These are phyloP conservation scores for Knoxia roxburghii DNA, from an alignment of 257 asterid species.

Conservation along the genomic window DNA sequence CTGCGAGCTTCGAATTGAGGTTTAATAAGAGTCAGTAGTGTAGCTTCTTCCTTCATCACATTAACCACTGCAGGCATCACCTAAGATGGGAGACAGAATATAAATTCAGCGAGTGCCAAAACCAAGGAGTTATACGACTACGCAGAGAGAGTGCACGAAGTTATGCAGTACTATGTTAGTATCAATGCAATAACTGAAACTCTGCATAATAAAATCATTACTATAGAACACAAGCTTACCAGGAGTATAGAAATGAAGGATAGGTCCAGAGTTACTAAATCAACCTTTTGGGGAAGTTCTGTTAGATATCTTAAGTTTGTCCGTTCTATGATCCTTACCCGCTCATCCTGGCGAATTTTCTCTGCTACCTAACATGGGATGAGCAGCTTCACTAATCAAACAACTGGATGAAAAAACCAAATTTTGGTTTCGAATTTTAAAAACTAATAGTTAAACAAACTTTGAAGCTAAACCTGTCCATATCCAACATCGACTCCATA, in stretches of 20 bases:
- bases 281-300: slow-evolving; percentile 87
- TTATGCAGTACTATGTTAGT: background rate
- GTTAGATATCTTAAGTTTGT: slow-evolving; percentile 90
- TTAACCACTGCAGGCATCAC: slow-evolving; percentile 89
- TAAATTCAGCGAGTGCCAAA: background rate
- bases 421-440: too few species aligned
- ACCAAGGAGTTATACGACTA: too few species aligned
- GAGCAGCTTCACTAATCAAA: slow-evolving; percentile 18
- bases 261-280: slow-evolving; percentile 90
- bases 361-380: slow-evolving; percentile 69
- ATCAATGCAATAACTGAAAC: background rate
- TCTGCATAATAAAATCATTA: background rate
- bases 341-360: slow-evolving; percentile 71
- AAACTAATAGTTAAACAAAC: too few species aligned
- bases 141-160: background rate
- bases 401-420: slow-evolving; percentile 8
- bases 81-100: slow-evolving; percentile 26
- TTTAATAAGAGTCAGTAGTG: slow-evolving; percentile 69
- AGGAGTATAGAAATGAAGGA: slow-evolving; percentile 82
- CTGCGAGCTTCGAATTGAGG: slow-evolving; percentile 97
- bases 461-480: slow-evolving; percentile 61
- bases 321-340: slow-evolving; percentile 73
- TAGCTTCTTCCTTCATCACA: slow-evolving; percentile 77
- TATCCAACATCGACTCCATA: slow-evolving; percentile 99
- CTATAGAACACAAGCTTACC: slow-evolving; percentile 38